phyloP scores from a whole-genome alignment of 1,284 basidiomycete genomes.

The Mycena citricolor region DNA sequence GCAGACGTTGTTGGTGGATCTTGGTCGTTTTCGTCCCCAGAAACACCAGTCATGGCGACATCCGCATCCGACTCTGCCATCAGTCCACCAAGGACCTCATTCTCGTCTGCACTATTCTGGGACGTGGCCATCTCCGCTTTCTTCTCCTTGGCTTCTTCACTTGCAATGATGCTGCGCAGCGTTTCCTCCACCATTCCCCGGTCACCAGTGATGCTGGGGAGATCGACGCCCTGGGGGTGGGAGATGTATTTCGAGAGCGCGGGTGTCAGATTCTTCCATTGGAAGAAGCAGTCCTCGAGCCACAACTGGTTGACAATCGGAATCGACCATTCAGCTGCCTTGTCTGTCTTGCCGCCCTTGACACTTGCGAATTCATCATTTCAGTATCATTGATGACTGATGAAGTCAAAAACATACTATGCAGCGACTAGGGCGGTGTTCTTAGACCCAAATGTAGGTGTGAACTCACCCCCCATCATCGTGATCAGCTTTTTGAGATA shows the following conservation, averaged over 20 bases:
- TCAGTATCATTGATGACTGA: not conserved
- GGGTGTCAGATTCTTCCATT: constrained; percentile 51
- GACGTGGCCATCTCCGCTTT: constrained; percentile 4
- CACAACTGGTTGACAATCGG: constrained; percentile 87
- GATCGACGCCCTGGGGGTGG: constrained; percentile 15
- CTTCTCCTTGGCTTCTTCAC: constrained; percentile 16
- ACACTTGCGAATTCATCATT: not conserved
- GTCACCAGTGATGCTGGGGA: constrained; percentile 12
- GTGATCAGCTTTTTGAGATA: constrained; percentile 83
- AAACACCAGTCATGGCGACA: not conserved
- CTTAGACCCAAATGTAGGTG: constrained; percentile 65
- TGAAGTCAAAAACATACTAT: constrained; percentile 49
- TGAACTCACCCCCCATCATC: constrained; percentile 77
- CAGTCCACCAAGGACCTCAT: constrained; percentile 17
- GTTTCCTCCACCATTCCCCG: constrained; percentile 5
- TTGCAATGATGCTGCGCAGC: constrained; percentile 9
- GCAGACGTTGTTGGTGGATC: no score
- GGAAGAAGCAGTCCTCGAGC: constrained; percentile 84
- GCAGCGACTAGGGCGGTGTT: constrained; percentile 84
- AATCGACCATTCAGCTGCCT: constrained; percentile 78
- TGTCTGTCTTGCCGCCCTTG: constrained; percentile 59
- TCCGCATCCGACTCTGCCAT: constrained; percentile 8
- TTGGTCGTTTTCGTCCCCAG: not conserved
- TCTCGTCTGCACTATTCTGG: constrained; percentile 19
- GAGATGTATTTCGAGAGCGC: constrained; percentile 12